Conservation (phyloP, 768 basidiomycete species). For the Boletus coccyginus region DNA sequence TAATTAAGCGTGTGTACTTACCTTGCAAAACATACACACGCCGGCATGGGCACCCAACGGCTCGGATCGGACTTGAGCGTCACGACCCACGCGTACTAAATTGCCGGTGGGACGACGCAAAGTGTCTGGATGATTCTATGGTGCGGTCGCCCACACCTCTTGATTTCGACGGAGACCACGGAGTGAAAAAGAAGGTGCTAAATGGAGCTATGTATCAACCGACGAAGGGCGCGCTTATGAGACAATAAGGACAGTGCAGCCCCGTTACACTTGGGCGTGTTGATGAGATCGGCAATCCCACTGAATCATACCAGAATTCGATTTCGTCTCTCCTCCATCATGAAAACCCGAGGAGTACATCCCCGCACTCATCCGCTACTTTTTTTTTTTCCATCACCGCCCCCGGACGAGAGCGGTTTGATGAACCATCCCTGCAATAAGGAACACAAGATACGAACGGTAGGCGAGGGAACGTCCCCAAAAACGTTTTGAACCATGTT, state of each 20-base stretch:
- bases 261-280: not conserved
- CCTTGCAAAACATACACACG: not conserved
- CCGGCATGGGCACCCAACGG: not conserved
- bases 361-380: too few species aligned
- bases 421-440: not conserved
- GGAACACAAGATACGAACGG: not conserved
- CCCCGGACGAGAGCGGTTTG: constrained; percentile 2
- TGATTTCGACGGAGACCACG: constrained; percentile 42
- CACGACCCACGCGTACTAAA: constrained; percentile 15
- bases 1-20: not conserved
- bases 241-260: constrained; percentile 42
- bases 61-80: not conserved
- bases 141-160: constrained; percentile 55
- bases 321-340: not conserved
- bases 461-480: not conserved
- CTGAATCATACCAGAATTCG: not conserved
- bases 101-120: constrained; percentile 41
- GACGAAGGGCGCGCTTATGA: constrained; percentile 39
- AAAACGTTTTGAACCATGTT: not conserved
- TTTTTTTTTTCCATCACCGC: not conserved
- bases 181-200: constrained; percentile 13
- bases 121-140: constrained; percentile 43
- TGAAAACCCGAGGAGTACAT: not conserved
- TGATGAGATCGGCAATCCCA: not conserved
- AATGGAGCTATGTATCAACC: constrained; percentile 22